Evolutionary conservation across 2,329 filamentous ascomycete genomes (phyloP), one percentile per base, ranked within the genome.

Genomic region (Fusarium veterinarium): DNA sequence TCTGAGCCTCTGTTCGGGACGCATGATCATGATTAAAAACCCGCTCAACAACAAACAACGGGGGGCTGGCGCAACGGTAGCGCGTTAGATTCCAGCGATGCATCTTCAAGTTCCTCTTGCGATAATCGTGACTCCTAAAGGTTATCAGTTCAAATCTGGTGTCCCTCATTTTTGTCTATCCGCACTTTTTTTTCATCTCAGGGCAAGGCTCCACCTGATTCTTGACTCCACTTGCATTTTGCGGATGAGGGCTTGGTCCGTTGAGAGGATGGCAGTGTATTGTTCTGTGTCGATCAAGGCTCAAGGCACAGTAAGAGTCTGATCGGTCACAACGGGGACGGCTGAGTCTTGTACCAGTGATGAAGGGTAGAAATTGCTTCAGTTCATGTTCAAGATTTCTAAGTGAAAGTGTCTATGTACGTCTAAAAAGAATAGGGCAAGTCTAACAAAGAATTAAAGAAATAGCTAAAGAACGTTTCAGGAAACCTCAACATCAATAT

Each of bases 91-190:
- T 61, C 51, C 49, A 61, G 59, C 31, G 49, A 20, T 14, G 1
- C 3, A 6, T 44, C 20, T 56, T 17, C 31, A 8, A 16, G 16
- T 19, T 30, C 49, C 9, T 3, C 17, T 44, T 30, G 30, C n/a
- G 20, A 6, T 11, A 5, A 35, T 60, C 49, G 49, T 31, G 31
- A 56, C 7, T 61, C 58, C 58, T 61, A 56, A 57, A 61, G 59
- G 59, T 61, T 61, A 61, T 57, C 59, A 37, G 59, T 45, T 61
- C 59, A 61, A 61, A 61, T 61, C 49, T 57, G 59, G 59, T 58
- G 59, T 61, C 49, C 59, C 59, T 61, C 49, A 61, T 45, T 44
- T 57, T 57, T 61, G 9, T 3, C 14, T 20, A 10, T 19, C 7
- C 5, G 20, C n/a, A 12, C 16, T 20, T 40, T 31, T 23, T 31